These are phyloP conservation scores for Neurospora sp. DNA, from an alignment of 495 filamentous ascomycete species.

Conservation along the genomic window DNA sequence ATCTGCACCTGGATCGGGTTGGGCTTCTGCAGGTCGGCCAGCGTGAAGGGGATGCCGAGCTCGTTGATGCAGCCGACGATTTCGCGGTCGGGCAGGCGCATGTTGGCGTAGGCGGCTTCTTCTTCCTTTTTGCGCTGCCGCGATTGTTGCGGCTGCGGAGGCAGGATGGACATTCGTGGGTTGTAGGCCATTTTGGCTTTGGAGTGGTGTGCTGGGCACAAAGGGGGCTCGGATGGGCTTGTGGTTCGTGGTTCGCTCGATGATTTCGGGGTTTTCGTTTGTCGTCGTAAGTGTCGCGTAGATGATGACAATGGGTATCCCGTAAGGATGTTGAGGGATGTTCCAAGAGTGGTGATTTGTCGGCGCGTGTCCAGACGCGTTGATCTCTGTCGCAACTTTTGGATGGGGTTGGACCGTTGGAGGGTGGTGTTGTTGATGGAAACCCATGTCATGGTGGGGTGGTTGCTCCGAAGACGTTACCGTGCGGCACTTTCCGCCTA, in stretches of 20 bases:
- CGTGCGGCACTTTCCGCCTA: background rate
- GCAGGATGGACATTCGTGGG: slow-evolving; percentile 64
- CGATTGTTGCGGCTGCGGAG: slow-evolving; percentile 47
- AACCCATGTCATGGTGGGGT: background rate
- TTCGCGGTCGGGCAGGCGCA: slow-evolving; percentile 77
- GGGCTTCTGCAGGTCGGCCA: slow-evolving; percentile 87
- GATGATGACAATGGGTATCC: background rate
- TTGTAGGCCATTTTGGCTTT: slow-evolving; percentile 54
- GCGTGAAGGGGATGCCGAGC: slow-evolving; percentile 78
- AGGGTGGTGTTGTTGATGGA: background rate
- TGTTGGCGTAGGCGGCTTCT: slow-evolving; percentile 70
- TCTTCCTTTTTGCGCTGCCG: slow-evolving; percentile 61
- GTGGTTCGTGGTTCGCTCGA: background rate
- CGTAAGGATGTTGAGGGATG: background rate
- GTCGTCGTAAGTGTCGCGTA: background rate
- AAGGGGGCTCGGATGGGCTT: background rate
- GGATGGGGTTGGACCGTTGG: background rate
- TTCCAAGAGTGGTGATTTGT: background rate
- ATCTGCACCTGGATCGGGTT: slow-evolving; percentile 89
- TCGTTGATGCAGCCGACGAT: slow-evolving; percentile 96
- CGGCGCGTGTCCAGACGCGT: background rate
- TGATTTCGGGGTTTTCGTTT: background rate
- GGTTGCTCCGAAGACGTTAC: background rate
- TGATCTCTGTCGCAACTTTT: background rate
- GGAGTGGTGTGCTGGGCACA: background rate